Conservation (phyloP, 2,329 filamentous ascomycete genomes). For the Ceratocystis cacaofunesta region DNA sequence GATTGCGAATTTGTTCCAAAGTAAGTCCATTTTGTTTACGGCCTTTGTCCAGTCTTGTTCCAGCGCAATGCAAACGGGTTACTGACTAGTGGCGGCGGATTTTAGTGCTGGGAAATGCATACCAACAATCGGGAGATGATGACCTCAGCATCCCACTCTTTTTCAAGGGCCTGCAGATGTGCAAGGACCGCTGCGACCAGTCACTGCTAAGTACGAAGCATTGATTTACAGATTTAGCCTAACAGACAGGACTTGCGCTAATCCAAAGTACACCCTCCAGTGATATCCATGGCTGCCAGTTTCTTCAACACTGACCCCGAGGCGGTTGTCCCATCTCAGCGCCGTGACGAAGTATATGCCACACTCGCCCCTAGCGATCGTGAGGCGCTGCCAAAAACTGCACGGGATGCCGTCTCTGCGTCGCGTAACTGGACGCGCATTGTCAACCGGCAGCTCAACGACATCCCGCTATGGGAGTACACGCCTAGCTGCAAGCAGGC, state of each 20-base stretch:
- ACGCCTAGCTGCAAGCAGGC: slow-evolving; percentile 13
- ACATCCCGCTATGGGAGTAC: slow-evolving; percentile 6
- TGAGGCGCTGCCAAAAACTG: slow-evolving; percentile 11
- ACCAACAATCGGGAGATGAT: slow-evolving; percentile 32
- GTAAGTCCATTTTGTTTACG: slow-evolving; percentile 26
- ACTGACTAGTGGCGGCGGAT: slow-evolving; percentile 19
- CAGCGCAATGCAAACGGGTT: not conserved
- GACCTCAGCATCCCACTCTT: slow-evolving; percentile 51
- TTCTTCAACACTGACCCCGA: slow-evolving; percentile 15
- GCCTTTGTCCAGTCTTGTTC: not conserved
- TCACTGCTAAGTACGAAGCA: slow-evolving; percentile 52
- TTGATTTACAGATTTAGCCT: not conserved
- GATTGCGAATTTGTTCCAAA: slow-evolving; percentile 59
- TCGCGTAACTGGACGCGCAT: slow-evolving; percentile 14
- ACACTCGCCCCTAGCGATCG: slow-evolving; percentile 11
- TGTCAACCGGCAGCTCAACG: slow-evolving; percentile 7
- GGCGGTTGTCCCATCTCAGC: not conserved
- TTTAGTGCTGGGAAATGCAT: slow-evolving; percentile 57
- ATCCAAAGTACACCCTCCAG: not conserved
- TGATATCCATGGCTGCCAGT: slow-evolving; percentile 14
- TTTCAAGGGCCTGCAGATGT: slow-evolving; percentile 64
- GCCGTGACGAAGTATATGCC: slow-evolving; percentile 8
- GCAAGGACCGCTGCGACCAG: slow-evolving; percentile 54
- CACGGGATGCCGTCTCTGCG: slow-evolving; percentile 7
- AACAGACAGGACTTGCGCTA: not conserved